Base-by-base conservation (phyloP, 2,329 filamentous ascomycete species). In the Ilyonectria robusta region DNA sequence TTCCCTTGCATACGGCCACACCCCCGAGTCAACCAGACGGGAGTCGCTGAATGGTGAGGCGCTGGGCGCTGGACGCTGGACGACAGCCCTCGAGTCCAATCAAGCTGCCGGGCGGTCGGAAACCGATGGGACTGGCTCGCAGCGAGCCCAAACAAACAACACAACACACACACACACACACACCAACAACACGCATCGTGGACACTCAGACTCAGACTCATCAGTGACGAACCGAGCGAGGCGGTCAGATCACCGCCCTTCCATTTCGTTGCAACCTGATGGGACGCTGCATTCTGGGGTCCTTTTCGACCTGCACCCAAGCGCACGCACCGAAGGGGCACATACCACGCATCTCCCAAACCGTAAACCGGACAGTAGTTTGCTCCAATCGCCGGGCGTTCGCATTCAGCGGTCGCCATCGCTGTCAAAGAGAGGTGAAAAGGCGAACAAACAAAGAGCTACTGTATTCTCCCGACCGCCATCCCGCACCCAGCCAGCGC, bases 181-280 rank as follows among this genome's bases (percentile, higher is more conserved):
- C 26, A 31, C 17, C 37, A 40, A 40, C 37, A 40, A 40, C 37
- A 40, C 35, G 13, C 37, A 40, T 50, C 29, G 57, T 51, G 40
- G 57, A 31, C 55, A n/a, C 62, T 37, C 57, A 57, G 11, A 53
- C 29, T 51, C 29, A 33, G 48, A 19, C 26, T 51, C 48, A 51
- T 51, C 33, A 40, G n/a, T n/a, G 17, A n/a, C 17, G 33, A 42
- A 19, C 15, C 29, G 19, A 56, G 19, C 48, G 47, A 67, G 59
- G 65, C 65, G 65, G 65, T 67, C 65, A 59, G 59, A 63, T 54
- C 55, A 59, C 59, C 65, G 33, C 46, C 53, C 51, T 37, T 50
- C 35, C n/a, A 15, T 11, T 31, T 47, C 23, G 47, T 47, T 29
- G 62, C 26, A 48, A 19, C 33, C 15, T 55, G 9, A 17, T 37